Conservation (phyloP, 805 yeast species). For the Schwanniomyces polymorphus region DNA sequence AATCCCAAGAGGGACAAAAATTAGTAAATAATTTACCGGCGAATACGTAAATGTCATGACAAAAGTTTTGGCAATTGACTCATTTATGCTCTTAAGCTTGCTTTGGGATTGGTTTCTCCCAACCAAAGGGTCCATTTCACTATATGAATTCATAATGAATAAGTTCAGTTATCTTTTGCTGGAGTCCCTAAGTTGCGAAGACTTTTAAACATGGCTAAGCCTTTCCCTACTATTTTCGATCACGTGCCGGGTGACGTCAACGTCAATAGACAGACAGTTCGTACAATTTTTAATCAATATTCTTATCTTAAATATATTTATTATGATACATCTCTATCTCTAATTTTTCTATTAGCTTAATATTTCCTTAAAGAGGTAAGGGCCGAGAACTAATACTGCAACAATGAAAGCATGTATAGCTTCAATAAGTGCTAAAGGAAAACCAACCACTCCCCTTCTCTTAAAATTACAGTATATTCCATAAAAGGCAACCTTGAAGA, state of each 20-base stretch:
- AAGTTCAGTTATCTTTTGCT: background rate
- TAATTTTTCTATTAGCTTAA: background rate
- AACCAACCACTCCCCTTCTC: slow-evolving; percentile 61
- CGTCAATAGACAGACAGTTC: no score
- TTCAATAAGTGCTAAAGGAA: slow-evolving; percentile 72
- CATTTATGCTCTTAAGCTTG: background rate
- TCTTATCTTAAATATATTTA: no score
- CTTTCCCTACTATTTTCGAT: background rate
- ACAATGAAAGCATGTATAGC: slow-evolving; percentile 66
- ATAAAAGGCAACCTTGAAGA: slow-evolving; percentile 87
- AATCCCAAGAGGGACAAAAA: slow-evolving; percentile 89
- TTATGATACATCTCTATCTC: background rate
- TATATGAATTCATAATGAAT: slow-evolving; percentile 8
- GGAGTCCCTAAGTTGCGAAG: no score
- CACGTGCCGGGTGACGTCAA: no score
- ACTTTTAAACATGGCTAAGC: background rate
- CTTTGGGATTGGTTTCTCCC: slow-evolving; percentile 4
- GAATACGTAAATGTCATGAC: slow-evolving; percentile 48
- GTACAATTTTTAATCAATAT: no score
- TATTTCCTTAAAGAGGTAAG: slow-evolving; percentile 62
- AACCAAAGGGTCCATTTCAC: slow-evolving; percentile 9
- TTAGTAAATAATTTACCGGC: slow-evolving; percentile 71
- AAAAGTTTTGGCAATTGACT: slow-evolving; percentile 13
- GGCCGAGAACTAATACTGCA: slow-evolving; percentile 78
- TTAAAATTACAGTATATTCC: slow-evolving; percentile 68